A percentile compares a stretch with the other conserved stretches of the same genome.
Evolutionary conservation across 2,329 filamentous ascomycete species (phyloP).

Genomic region (Fusarium nanum): DNA sequence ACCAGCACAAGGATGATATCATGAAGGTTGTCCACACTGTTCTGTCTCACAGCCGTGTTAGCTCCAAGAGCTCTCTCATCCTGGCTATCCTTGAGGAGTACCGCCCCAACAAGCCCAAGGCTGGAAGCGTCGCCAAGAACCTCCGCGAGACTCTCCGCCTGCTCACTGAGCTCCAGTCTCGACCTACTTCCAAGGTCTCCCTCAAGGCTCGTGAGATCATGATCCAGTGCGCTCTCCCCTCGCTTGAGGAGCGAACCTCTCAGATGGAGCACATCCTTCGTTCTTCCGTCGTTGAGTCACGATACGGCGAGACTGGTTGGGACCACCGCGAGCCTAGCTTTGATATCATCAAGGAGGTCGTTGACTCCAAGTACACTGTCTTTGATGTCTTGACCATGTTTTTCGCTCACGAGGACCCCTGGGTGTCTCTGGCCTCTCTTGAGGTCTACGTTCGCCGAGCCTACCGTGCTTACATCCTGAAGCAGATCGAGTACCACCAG

Average conservation of each 20-base stretch:
- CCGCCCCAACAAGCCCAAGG: constrained; percentile 91
- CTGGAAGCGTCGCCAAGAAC: constrained; percentile 88
- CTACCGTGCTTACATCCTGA: constrained; percentile 94
- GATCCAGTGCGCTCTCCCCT: constrained; percentile 96
- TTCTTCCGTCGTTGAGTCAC: constrained; percentile 94
- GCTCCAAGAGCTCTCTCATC: constrained; percentile 92
- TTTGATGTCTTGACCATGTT: constrained; percentile 96
- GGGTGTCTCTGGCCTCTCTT: constrained; percentile 91
- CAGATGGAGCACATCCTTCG: constrained; percentile 99
- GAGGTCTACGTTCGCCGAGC: constrained; percentile 97
- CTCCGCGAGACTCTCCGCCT: constrained; percentile 85
- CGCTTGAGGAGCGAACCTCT: constrained; percentile 89
- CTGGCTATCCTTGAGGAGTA: constrained; percentile 94
- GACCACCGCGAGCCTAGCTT: constrained; percentile 93
- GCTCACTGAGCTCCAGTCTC: constrained; percentile 84
- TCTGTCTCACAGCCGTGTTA: constrained; percentile 91
- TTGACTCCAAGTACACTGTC: constrained; percentile 98
- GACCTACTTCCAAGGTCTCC: constrained; percentile 90
- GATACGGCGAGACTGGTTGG: constrained; percentile 96
- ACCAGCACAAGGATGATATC: constrained; percentile 95
- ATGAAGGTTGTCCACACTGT: constrained; percentile 86
- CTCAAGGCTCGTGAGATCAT: constrained; percentile 97
- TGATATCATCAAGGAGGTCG: constrained; percentile 94
- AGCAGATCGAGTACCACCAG: constrained; percentile 89
- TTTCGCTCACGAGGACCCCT: constrained; percentile 93